Evolutionary conservation across 163 green algal species (phyloP).

Genomic region (Chloroidium sp.): DNA sequence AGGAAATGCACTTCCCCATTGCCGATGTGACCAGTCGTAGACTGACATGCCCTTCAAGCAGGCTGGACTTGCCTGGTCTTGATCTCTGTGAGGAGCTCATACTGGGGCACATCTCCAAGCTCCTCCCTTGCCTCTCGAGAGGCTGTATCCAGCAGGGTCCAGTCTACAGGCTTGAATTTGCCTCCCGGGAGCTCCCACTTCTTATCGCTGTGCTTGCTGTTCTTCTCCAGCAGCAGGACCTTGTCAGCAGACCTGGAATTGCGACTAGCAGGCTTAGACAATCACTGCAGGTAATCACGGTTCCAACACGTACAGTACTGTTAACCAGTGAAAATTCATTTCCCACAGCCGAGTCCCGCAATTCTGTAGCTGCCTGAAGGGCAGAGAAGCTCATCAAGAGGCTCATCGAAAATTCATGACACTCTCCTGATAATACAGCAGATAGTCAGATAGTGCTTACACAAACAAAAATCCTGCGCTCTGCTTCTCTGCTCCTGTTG

Average conservation of each 20-base stretch:
- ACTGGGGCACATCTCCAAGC: conserved; percentile 34
- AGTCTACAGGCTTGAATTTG: conserved; percentile 39
- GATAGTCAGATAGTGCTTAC: too few species aligned
- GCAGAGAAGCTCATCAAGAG: too few species aligned
- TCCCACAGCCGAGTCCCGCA: too few species aligned
- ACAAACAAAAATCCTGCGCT: too few species aligned
- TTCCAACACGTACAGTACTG: too few species aligned
- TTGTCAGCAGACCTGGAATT: conserved; percentile 11
- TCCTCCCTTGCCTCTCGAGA: conserved; percentile 60
- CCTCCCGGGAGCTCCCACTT: conserved; percentile 59
- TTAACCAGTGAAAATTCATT: too few species aligned
- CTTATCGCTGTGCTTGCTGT: conserved; percentile 46
- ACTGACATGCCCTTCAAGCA: neutral
- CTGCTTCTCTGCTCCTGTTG: too few species aligned
- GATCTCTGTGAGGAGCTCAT: conserved; percentile 28
- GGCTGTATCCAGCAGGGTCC: conserved; percentile 47
- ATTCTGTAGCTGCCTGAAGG: too few species aligned
- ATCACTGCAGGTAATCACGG: too few species aligned
- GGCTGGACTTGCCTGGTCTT: conserved; percentile 31
- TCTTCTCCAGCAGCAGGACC: conserved; percentile 36
- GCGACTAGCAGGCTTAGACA: too few species aligned
- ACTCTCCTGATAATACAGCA: too few species aligned
- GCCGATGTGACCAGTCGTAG: neutral
- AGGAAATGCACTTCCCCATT: neutral
- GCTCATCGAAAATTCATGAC: too few species aligned